A percentile compares a stretch with the other conserved stretches of the same genome.
Evolutionary conservation across 208 protist genomes (phyloP).

Genomic region (Trichomonas tenax): DNA sequence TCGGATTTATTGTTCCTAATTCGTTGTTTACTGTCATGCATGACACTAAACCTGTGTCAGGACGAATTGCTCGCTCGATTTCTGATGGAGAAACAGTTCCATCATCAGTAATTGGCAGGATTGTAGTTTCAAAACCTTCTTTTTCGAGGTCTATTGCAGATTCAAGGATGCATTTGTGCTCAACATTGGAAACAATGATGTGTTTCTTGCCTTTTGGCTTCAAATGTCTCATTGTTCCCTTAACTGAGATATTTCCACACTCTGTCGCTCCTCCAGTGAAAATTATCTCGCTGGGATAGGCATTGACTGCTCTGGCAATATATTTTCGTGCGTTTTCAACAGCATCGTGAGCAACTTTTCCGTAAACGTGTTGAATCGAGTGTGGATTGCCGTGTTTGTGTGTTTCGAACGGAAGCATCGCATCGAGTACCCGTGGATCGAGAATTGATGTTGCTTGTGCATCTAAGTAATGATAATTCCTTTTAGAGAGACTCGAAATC

Average conservation of each 20-base stretch:
- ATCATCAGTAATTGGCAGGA: constrained; percentile 85
- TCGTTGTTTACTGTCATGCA: constrained; percentile 97
- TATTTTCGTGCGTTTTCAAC: constrained; percentile 69
- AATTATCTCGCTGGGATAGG: constrained; percentile 86
- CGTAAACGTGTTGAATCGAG: constrained; percentile 83
- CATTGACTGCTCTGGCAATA: constrained; percentile 66
- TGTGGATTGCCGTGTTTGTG: constrained; percentile 93
- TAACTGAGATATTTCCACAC: constrained; percentile 93
- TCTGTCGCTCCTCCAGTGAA: constrained; percentile 98
- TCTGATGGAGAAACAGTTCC: constrained; percentile 75
- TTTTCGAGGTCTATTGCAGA: constrained; percentile 83
- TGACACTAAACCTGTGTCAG: constrained; percentile 78
- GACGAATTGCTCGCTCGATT: constrained; percentile 13
- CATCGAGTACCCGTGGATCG: constrained; percentile 63
- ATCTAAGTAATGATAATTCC: background rate
- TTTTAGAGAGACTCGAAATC: background rate
- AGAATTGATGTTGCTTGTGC: constrained; percentile 40
- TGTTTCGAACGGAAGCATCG: constrained; percentile 90
- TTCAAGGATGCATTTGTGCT: constrained; percentile 99
- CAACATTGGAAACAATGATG: constrained; percentile 82
- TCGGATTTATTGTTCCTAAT: constrained; percentile 70
- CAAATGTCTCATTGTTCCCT: constrained; percentile 52
- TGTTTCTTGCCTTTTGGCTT: constrained; percentile 82
- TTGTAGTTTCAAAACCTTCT: constrained; percentile 81
- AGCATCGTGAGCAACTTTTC: constrained; percentile 73